A percentile compares a stretch with the other conserved stretches of the same genome.
Conservation (phyloP, 768 basidiomycete genomes). For the Roridomyces roridus region DNA sequence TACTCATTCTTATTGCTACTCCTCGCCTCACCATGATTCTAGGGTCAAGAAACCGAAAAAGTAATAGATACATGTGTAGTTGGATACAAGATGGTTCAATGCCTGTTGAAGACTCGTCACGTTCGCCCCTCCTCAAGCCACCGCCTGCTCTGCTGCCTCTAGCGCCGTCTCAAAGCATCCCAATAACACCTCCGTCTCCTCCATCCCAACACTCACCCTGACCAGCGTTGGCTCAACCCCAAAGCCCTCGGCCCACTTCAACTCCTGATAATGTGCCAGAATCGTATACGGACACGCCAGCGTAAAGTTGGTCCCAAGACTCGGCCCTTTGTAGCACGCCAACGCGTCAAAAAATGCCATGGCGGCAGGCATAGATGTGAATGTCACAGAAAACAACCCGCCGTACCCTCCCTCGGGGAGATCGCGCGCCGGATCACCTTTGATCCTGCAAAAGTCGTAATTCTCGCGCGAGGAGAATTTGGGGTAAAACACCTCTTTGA, state of each 20-base stretch:
- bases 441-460: conserved; percentile 74
- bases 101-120: conserved; percentile 40
- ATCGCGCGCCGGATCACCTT: conserved; percentile 31
- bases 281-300: conserved; percentile 93
- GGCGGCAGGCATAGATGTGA: conserved; percentile 71
- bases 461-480: conserved; percentile 76
- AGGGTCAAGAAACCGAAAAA: conserved; percentile 90
- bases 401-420: conserved; percentile 70
- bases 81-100: conserved; percentile 45
- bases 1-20: not conserved
- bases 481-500: conserved; percentile 91
- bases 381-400: conserved; percentile 87
- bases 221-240: conserved; percentile 88
- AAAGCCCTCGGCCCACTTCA: conserved; percentile 89
- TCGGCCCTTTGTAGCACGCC: conserved; percentile 87
- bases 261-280: conserved; percentile 86
- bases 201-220: conserved; percentile 91
- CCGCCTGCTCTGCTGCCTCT: conserved; percentile 66
- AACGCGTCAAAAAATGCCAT: conserved; percentile 86
- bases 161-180: conserved; percentile 69
- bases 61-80: conserved; percentile 46
- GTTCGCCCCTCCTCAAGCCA: not conserved
- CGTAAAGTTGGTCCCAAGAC: conserved; percentile 94
- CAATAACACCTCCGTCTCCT: conserved; percentile 65
- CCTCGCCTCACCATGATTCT: conserved; percentile 13